phyloP scores from a whole-genome alignment of 2,329 filamentous ascomycete genomes.

The Zasmidium citrigriseum region DNA sequence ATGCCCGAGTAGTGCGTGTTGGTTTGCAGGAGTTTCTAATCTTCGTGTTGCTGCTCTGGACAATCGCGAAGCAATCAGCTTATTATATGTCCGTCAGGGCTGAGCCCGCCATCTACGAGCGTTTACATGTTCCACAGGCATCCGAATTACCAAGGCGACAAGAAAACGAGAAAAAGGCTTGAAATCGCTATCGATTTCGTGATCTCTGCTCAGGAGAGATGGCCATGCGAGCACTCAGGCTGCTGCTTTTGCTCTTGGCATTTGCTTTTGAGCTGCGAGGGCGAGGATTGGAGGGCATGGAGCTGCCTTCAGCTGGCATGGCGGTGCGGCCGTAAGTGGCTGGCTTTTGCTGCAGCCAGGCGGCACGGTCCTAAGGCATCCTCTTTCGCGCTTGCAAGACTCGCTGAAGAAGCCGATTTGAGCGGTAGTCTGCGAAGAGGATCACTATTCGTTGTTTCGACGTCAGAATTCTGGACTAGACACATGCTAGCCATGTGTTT shows the following conservation, averaged over 20 bases:
- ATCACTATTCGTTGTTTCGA: no score
- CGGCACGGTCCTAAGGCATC: not conserved
- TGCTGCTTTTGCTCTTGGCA: not conserved
- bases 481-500: not conserved
- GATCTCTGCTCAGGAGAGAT: not conserved
- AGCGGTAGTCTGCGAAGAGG: not conserved
- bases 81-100: not conserved
- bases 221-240: not conserved
- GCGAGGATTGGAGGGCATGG: not conserved
- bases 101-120: not conserved
- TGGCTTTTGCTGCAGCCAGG: not conserved
- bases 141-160: not conserved
- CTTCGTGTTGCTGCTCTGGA: not conserved
- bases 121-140: not conserved
- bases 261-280: not conserved
- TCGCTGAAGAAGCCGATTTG: not conserved
- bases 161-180: no score
- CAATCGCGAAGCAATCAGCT: not conserved
- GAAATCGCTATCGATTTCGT: no score
- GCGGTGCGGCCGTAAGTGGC: not conserved
- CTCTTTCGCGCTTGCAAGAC: not conserved
- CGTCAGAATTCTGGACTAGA: no score
- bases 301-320: not conserved
- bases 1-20: no score
- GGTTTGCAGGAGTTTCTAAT: not conserved